Conservation (phyloP, 257 asterid species). For the Prunella vulgaris region DNA sequence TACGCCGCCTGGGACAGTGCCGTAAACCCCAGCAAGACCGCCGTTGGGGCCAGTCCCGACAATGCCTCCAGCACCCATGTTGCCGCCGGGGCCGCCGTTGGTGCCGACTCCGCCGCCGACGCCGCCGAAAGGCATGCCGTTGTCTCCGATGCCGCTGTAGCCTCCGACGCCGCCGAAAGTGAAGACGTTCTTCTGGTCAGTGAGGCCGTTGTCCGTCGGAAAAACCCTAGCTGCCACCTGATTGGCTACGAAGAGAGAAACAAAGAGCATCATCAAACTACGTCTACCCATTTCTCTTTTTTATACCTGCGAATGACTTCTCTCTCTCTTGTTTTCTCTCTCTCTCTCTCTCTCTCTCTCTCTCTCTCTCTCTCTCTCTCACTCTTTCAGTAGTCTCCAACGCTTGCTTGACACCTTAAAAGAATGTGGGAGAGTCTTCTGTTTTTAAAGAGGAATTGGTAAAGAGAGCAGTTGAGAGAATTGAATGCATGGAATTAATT, state of each 20-base stretch:
- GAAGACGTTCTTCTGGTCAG: slow-evolving; percentile 36
- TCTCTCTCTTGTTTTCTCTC: neutral
- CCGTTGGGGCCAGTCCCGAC: slow-evolving; percentile 42
- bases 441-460: slow-evolving; percentile 19
- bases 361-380: neutral
- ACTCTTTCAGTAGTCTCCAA: neutral
- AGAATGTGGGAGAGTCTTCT: slow-evolving; percentile 14
- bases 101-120: slow-evolving; percentile 36
- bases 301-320: neutral
- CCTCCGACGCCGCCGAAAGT: slow-evolving; percentile 35
- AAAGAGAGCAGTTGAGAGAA: slow-evolving; percentile 27
- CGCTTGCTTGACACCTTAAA: slow-evolving; percentile 20
- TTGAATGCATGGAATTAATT: slow-evolving; percentile 24
- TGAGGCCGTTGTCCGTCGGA: slow-evolving; percentile 19
- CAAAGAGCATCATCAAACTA: slow-evolving; percentile 9
- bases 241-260: slow-evolving; percentile 21
- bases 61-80: slow-evolving; percentile 37
- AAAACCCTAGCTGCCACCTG: slow-evolving; percentile 33
- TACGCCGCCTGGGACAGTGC: slow-evolving; percentile 27
- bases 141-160: slow-evolving; percentile 37
- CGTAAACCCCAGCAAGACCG: slow-evolving; percentile 13
- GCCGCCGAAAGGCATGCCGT: slow-evolving; percentile 45
- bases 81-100: slow-evolving; percentile 21
- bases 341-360: neutral
- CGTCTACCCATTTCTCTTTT: slow-evolving; percentile 23